A percentile compares a stretch with the other conserved stretches of the same genome.
Evolutionary conservation across 1,284 basidiomycete genomes (phyloP).

Genomic region (Rhodotorula sp.): DNA sequence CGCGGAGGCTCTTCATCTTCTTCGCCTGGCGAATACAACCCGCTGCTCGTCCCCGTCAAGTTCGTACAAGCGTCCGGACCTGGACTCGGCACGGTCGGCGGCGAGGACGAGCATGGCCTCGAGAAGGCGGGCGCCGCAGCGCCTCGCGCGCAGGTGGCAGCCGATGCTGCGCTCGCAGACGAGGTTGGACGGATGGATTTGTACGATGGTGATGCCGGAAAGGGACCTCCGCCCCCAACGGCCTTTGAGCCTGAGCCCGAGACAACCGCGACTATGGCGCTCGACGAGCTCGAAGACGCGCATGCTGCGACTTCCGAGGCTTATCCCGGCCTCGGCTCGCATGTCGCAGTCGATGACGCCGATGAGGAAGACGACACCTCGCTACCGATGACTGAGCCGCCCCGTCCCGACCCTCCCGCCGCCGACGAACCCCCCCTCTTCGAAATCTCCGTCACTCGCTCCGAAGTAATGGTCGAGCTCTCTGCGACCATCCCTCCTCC

Average conservation of each 20-base stretch:
- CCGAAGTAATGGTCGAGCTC: background rate
- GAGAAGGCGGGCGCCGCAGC: slow-evolving; percentile 19
- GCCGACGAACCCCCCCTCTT: slow-evolving; percentile 21
- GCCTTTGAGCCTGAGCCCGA: slow-evolving; percentile 10
- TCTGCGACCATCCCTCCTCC: slow-evolving; percentile 8
- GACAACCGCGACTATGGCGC: slow-evolving; percentile 21
- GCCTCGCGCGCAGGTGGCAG: background rate
- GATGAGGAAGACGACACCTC: background rate
- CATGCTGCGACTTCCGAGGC: background rate
- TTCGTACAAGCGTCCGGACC: slow-evolving; percentile 28
- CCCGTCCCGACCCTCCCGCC: too few relatives aligned
- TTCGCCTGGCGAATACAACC: slow-evolving; percentile 5
- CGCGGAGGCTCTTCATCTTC: slow-evolving; percentile 7
- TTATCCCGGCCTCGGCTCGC: slow-evolving; percentile 19
- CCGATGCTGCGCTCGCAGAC: slow-evolving; percentile 14
- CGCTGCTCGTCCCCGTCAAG: slow-evolving; percentile 37
- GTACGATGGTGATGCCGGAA: background rate
- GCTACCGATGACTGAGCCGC: too few relatives aligned
- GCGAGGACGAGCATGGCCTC: slow-evolving; percentile 24
- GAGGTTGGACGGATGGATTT: slow-evolving; percentile 14
- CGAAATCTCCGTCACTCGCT: slow-evolving; percentile 14
- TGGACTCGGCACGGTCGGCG: slow-evolving; percentile 21
- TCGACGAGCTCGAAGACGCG: slow-evolving; percentile 18
- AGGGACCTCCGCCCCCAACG: background rate
- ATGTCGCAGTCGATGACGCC: background rate